phyloP scores from a whole-genome alignment of 129 eudicot species.

The Solidago caesia region DNA sequence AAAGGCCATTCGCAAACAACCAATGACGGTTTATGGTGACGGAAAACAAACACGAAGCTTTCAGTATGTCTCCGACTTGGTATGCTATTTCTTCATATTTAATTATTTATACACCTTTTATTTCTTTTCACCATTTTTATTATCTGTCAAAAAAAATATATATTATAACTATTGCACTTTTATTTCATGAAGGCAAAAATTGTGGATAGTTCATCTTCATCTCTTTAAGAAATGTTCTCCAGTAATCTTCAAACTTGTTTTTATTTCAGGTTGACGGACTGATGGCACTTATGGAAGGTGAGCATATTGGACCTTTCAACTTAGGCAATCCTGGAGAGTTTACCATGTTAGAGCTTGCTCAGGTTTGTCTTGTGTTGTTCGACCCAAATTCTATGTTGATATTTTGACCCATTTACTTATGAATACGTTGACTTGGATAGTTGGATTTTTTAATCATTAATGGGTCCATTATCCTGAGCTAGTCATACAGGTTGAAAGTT shows the following conservation, averaged over 20 bases:
- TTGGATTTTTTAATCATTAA: not conserved
- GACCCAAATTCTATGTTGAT: too few species aligned
- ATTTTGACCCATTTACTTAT: not conserved
- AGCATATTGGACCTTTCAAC: constrained; percentile 79
- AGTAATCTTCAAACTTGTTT: not conserved
- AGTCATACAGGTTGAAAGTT: too few species aligned
- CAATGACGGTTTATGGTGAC: constrained; percentile 77
- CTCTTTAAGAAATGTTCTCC: not conserved
- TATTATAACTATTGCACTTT: too few species aligned
- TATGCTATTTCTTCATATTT: constrained; percentile 24
- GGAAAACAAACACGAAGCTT: constrained; percentile 84
- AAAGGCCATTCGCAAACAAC: constrained; percentile 79
- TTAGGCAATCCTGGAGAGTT: constrained; percentile 87
- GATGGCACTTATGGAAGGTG: constrained; percentile 76
- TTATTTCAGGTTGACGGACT: constrained; percentile 63
- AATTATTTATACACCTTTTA: not conserved
- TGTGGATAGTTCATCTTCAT: not conserved
- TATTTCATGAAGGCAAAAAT: not conserved
- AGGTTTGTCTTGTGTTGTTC: constrained; percentile 35
- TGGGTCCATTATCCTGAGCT: not conserved
- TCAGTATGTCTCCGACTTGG: constrained; percentile 81
- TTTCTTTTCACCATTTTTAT: not conserved
- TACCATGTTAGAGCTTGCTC: constrained; percentile 87
- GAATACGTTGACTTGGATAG: not conserved
- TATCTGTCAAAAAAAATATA: too few species aligned